Evolutionary conservation across 2,329 filamentous ascomycete species (phyloP), one percentile per base, ranked within the genome.

Genomic region (Colletotrichum cuscutae): DNA sequence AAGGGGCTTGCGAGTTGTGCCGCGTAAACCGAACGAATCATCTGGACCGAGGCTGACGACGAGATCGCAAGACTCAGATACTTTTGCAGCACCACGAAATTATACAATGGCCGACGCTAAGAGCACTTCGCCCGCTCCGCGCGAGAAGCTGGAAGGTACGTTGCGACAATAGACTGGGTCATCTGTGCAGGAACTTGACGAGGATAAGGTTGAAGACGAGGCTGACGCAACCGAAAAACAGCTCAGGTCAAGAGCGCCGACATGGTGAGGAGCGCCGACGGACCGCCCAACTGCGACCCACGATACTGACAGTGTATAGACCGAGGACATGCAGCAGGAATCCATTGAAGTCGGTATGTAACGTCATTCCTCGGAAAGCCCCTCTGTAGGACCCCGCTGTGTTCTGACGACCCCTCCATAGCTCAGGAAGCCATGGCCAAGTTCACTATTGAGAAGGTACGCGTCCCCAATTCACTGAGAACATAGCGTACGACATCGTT

Each of bases 191-290:
- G 30, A 15, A 15, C 28, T 42, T 22, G 64, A 49, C 42, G 42
- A 1, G 42, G 19, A 24, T 53, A 13, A 46, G 49, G 60, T 35
- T 63, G n/a, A 53, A 8, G 28, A 63, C 62, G 24, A 42, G 24
- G 65, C 66, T 75, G 46, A 72, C 71, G 19, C 46, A 42, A 46
- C 42, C 60, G 37, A n/a, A 56, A 46, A 79, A 76, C 80, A 99
- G 97, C 95, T 75, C 95, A 98, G 86, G 92, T 99, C 85, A 99
- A 99, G 88, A 98, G 95, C 78, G 96, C 95, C 72, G 97, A 99
- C 82, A 99, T 99, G 97, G 97, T 98, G 89, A 84, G 87, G 30
- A 32, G 62, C 42, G 58, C 66, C 42, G 30, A 68, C 30, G 60
- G 69, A 69, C 32, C 65, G 57, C 52, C 65, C 72, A 71, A n/a